A percentile compares a stretch with the other conserved stretches of the same genome.
Conservation (phyloP, 257 asterid genomes). For the Paulownia fortunei region DNA sequence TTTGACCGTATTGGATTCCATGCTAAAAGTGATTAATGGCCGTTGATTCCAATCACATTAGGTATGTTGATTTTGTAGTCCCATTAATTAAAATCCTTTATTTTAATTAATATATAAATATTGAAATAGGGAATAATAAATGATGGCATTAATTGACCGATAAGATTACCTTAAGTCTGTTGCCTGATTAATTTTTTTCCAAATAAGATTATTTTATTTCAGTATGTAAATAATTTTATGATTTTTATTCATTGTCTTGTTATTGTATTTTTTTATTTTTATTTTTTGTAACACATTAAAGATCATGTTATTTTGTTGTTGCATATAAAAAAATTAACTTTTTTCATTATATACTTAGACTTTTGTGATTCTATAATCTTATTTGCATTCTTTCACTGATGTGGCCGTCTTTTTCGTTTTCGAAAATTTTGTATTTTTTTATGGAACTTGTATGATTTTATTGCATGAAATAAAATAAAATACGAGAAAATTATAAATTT, state of each 20-base stretch:
- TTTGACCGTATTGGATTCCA: conserved; percentile 41
- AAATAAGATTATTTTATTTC: not conserved
- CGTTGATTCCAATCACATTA: conserved; percentile 32
- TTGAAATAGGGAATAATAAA: not conserved
- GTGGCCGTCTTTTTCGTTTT: too few relatives aligned
- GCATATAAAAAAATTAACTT: too few relatives aligned
- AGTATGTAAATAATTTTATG: not conserved
- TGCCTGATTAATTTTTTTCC: not conserved
- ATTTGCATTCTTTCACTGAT: too few relatives aligned
- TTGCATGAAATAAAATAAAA: too few relatives aligned
- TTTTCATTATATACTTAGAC: too few relatives aligned
- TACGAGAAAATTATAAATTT: too few relatives aligned
- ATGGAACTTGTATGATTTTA: too few relatives aligned
- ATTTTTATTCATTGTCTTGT: not conserved
- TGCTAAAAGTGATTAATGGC: conserved; percentile 30
- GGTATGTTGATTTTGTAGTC: not conserved
- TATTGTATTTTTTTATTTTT: not conserved
- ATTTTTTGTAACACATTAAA: too few relatives aligned
- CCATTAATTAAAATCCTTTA: conserved; percentile 9
- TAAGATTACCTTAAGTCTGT: not conserved
- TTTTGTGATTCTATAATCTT: too few relatives aligned
- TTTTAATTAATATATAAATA: not conserved
- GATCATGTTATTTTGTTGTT: too few relatives aligned
- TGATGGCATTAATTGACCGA: conserved; percentile 32
- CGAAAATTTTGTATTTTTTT: too few relatives aligned